Evolutionary conservation across 495 filamentous ascomycete genomes (phyloP).

Genomic region (Daldinia caldariorum): DNA sequence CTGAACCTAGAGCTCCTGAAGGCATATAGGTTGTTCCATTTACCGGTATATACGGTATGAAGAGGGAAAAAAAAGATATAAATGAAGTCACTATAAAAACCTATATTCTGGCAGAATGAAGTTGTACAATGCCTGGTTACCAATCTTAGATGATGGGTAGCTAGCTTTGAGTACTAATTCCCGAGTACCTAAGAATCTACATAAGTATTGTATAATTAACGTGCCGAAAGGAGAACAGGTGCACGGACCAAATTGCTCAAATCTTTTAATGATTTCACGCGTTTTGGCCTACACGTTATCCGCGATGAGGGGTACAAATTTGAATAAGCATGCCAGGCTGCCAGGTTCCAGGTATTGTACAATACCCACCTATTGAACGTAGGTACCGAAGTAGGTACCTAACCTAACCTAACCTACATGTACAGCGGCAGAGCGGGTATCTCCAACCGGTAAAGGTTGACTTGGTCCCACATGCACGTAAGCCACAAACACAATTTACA

Average conservation of each 20-base stretch:
- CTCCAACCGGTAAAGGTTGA: no score
- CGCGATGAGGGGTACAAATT: constrained; percentile 40
- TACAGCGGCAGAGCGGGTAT: no score
- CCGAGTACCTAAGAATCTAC: not conserved
- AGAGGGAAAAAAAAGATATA: constrained; percentile 38
- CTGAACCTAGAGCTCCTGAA: constrained; percentile 42
- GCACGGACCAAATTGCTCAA: constrained; percentile 23
- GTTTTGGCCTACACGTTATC: constrained; percentile 25
- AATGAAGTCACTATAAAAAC: constrained; percentile 16
- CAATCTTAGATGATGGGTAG: not conserved
- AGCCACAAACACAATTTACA: constrained; percentile 6
- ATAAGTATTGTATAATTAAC: constrained; percentile 13
- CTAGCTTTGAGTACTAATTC: not conserved
- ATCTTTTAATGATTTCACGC: constrained; percentile 33
- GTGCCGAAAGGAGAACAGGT: constrained; percentile 6
- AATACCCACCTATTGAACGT: no score
- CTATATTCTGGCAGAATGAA: constrained; percentile 8
- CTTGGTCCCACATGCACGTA: not conserved
- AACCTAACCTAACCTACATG: not conserved
- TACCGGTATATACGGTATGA: constrained; percentile 14
- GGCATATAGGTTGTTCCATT: constrained; percentile 52
- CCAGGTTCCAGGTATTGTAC: no score
- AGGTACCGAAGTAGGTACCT: not conserved
- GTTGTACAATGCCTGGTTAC: not conserved
- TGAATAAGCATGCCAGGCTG: not conserved